Evolutionary conservation across 2,329 filamentous ascomycete species (phyloP).

Genomic region (Aspergillus sp.): DNA sequence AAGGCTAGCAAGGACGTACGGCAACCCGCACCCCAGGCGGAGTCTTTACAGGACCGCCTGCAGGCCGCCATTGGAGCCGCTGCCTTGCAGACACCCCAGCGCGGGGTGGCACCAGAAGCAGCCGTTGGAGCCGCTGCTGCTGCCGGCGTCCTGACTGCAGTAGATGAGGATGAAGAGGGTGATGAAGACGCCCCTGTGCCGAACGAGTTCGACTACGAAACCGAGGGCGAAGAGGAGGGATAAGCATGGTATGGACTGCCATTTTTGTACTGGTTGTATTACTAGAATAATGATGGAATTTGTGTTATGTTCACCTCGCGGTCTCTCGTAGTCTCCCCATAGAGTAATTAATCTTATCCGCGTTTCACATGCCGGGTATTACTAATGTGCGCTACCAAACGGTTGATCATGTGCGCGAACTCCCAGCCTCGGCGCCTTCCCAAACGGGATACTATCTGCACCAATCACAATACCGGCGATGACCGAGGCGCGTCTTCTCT

Average conservation of each 20-base stretch:
- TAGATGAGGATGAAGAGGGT: constrained; percentile 61
- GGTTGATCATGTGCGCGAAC: neutral
- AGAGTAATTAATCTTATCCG: too few relatives aligned
- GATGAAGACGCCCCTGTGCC: constrained; percentile 42
- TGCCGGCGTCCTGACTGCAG: constrained; percentile 71
- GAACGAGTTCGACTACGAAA: constrained; percentile 40
- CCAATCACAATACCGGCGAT: constrained; percentile 10
- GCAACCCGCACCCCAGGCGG: constrained; percentile 36
- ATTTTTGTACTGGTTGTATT: constrained; percentile 26
- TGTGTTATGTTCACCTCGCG: constrained; percentile 12
- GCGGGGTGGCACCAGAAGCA: constrained; percentile 14
- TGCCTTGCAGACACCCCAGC: constrained; percentile 26
- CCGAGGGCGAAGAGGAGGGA: constrained; percentile 33
- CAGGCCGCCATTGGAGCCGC: constrained; percentile 31
- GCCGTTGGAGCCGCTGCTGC: constrained; percentile 57
- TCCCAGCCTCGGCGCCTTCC: constrained; percentile 16
- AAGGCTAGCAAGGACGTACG: constrained; percentile 68
- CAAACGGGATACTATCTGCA: neutral
- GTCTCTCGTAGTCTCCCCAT: neutral
- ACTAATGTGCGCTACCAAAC: neutral
- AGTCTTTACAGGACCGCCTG: constrained; percentile 37
- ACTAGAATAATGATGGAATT: constrained; percentile 28
- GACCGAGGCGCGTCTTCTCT: neutral
- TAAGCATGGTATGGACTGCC: constrained; percentile 12
- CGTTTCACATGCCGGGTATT: too few relatives aligned